phyloP scores from a whole-genome alignment of 345 rosid species.

The Pistacia integerrima region DNA sequence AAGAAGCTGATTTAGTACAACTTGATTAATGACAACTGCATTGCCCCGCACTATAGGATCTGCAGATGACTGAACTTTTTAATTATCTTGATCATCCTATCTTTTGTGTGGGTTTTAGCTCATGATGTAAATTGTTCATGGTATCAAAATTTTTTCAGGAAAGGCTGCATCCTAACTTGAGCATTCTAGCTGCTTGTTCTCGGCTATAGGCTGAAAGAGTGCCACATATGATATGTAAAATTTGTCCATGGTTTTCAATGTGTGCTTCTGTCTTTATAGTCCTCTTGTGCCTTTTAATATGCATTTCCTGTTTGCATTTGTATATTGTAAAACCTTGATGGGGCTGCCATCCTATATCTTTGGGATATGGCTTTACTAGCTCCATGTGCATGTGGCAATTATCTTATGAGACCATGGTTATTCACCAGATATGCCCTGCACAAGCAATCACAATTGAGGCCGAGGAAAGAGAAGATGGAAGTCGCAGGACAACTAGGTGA shows the following conservation, averaged over 20 bases:
- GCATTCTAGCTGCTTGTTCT: neutral
- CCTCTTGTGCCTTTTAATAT: neutral
- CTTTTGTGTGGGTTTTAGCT: too few species aligned
- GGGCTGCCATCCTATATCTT: neutral
- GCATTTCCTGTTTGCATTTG: neutral
- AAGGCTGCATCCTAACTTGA: neutral
- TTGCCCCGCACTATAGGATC: neutral
- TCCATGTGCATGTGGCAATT: neutral
- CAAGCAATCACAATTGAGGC: conserved; percentile 99
- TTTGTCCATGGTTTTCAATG: neutral
- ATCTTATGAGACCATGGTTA: conserved; percentile 17
- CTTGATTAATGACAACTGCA: neutral
- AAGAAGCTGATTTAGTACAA: neutral
- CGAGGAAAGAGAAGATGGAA: conserved; percentile 98
- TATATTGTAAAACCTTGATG: neutral
- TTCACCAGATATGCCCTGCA: conserved; percentile 85
- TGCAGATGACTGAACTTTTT: neutral
- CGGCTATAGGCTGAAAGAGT: neutral
- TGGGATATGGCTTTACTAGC: conserved; percentile 8
- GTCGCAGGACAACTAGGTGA: conserved; percentile 96
- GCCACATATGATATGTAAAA: neutral
- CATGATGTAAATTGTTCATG: neutral
- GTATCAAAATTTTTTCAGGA: neutral
- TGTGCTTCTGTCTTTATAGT: neutral
- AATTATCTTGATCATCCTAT: too few species aligned